phyloP scores from a whole-genome alignment of 805 yeast species.

The Wickerhamiella qilinensis region DNA sequence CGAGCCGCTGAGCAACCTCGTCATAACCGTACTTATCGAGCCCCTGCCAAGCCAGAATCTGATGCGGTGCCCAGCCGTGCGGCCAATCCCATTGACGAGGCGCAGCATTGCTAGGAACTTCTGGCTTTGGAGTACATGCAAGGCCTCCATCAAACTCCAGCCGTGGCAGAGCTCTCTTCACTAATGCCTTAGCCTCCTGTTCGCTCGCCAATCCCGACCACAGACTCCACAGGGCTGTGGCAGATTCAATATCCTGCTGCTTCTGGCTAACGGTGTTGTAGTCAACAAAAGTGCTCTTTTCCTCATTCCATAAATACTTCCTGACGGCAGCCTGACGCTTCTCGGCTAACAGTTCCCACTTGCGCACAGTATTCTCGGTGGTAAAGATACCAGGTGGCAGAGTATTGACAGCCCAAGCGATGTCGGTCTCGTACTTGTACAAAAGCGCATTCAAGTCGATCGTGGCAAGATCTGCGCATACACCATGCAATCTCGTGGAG shows the following conservation, averaged over 20 bases:
- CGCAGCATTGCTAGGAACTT: too few relatives aligned
- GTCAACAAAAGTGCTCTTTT: slow-evolving; percentile 65
- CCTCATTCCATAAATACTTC: slow-evolving; percentile 71
- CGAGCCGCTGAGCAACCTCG: slow-evolving; percentile 50
- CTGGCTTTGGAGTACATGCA: slow-evolving; percentile 66
- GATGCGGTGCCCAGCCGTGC: slow-evolving; percentile 98
- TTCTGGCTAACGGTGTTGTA: slow-evolving; percentile 45
- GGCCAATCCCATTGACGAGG: slow-evolving; percentile 95
- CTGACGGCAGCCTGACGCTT: slow-evolving; percentile 39
- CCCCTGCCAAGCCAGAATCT: slow-evolving; percentile 86
- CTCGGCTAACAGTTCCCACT: slow-evolving; percentile 50
- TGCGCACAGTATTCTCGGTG: slow-evolving; percentile 29
- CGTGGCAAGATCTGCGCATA: slow-evolving; percentile 79
- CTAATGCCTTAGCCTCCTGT: slow-evolving; percentile 52
- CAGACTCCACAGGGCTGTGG: slow-evolving; percentile 82
- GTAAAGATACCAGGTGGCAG: slow-evolving; percentile 34
- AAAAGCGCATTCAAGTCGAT: slow-evolving; percentile 74
- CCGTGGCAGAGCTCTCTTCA: slow-evolving; percentile 39
- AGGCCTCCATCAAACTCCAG: slow-evolving; percentile 83
- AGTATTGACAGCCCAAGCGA: slow-evolving; percentile 42
- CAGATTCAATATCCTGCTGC: slow-evolving; percentile 60
- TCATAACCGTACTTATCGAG: slow-evolving; percentile 52
- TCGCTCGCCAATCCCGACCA: slow-evolving; percentile 62
- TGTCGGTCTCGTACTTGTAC: slow-evolving; percentile 81
- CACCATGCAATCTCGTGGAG: slow-evolving; percentile 73